A percentile compares a stretch with the other conserved stretches of the same genome.
phyloP scores from a whole-genome alignment of 768 basidiomycete genomes.

The Tulasnella sp. region DNA sequence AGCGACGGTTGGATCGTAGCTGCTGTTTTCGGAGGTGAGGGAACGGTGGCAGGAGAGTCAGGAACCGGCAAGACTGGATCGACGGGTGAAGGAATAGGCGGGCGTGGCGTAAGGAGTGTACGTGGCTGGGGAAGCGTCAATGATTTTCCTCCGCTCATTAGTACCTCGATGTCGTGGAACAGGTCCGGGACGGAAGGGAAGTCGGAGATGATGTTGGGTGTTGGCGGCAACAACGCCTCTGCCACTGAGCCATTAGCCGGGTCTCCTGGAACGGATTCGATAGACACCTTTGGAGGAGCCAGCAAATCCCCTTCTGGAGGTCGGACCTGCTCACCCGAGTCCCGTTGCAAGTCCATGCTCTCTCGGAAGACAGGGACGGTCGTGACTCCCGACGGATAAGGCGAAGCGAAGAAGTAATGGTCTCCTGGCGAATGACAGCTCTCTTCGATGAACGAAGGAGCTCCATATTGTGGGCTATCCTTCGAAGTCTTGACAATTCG shows the following conservation, averaged over 20 bases:
- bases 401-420: slow-evolving; percentile 1
- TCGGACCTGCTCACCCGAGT: background rate
- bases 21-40: background rate
- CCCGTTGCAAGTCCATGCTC: background rate
- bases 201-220: background rate
- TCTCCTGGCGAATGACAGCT: background rate
- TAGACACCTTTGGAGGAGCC: background rate
- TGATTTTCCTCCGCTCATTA: background rate
- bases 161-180: background rate
- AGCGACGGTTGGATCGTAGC: background rate
- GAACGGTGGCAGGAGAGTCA: background rate
- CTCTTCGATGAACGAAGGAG: slow-evolving; percentile 4
- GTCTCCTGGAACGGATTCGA: background rate
- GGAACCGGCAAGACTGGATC: background rate
- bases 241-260: background rate
- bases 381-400: slow-evolving; percentile 6
- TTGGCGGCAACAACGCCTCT: background rate
- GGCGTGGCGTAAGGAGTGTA: background rate
- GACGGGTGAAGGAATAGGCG: background rate
- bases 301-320: background rate
- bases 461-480: slow-evolving; percentile 1
- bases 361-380: slow-evolving; percentile 1
- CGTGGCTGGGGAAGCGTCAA: background rate
- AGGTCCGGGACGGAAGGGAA: background rate
- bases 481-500: background rate